A percentile compares a stretch with the other conserved stretches of the same genome.
phyloP scores from a whole-genome alignment of 331 rosid species.

The Acacia pycnantha region DNA sequence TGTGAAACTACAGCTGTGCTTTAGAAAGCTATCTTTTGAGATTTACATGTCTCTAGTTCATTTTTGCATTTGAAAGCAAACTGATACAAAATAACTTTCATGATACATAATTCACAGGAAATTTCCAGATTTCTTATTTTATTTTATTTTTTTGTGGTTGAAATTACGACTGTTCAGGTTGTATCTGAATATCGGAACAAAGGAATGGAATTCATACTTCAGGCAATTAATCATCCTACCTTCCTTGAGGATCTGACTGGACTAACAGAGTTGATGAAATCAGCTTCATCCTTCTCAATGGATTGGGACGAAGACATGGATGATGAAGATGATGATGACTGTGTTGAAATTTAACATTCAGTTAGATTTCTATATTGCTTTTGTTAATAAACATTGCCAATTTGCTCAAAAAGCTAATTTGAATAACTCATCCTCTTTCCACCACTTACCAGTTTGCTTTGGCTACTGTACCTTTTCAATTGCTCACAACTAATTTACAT shows the following conservation, averaged over 20 bases:
- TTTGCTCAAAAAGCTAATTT: slow-evolving; percentile 36
- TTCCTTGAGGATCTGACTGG: slow-evolving; percentile 75
- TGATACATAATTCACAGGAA: neutral
- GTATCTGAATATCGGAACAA: slow-evolving; percentile 57
- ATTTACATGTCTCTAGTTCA: neutral
- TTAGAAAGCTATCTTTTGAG: neutral
- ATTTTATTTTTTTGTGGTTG: neutral
- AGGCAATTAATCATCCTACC: slow-evolving; percentile 70
- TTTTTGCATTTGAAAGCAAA: neutral
- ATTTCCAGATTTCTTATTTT: neutral
- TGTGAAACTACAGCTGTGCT: neutral
- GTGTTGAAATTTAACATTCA: slow-evolving; percentile 51
- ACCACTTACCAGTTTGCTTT: neutral
- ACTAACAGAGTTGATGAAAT: slow-evolving; percentile 72
- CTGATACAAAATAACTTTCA: neutral
- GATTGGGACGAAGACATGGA: slow-evolving; percentile 56
- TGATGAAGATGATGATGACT: slow-evolving; percentile 43
- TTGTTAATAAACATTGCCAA: slow-evolving; percentile 2
- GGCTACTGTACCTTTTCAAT: slow-evolving; percentile 13
- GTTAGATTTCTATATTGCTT: neutral
- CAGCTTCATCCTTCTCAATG: slow-evolving; percentile 47
- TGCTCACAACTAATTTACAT: slow-evolving; percentile 38
- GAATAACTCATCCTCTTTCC: slow-evolving; percentile 5
- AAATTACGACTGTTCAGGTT: slow-evolving; percentile 40
- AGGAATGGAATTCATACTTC: slow-evolving; percentile 57